These are phyloP conservation scores for Aspergillus sojae DNA, from an alignment of 2,329 filamentous ascomycete genomes.

Conservation along the genomic window DNA sequence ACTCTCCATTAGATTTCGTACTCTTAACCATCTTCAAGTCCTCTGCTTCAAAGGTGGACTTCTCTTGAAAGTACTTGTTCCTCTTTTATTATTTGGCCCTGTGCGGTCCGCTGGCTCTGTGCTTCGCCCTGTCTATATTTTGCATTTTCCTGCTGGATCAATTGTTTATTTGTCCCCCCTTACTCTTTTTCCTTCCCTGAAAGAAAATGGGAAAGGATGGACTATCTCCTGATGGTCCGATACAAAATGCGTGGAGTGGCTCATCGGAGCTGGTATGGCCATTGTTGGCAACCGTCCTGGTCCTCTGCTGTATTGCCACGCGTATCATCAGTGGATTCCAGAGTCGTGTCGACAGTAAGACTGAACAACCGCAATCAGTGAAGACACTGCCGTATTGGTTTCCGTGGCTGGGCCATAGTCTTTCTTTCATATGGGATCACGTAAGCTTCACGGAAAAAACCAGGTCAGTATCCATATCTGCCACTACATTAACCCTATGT, in stretches of 20 bases:
- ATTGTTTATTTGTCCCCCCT: not conserved
- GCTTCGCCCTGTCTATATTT: not conserved
- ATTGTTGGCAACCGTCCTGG: constrained; percentile 30
- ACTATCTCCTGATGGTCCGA: constrained; percentile 19
- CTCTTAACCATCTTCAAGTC: not conserved
- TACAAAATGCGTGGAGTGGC: constrained; percentile 25
- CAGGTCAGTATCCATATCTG: constrained; percentile 32
- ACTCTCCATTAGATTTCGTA: not conserved
- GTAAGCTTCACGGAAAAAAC: constrained; percentile 48
- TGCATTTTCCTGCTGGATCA: not conserved
- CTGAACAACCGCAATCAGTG: constrained; percentile 40
- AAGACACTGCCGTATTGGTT: constrained; percentile 62
- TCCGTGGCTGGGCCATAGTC: constrained; percentile 58
- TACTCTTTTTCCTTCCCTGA: not conserved
- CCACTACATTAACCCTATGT: not conserved
- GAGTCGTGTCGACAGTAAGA: constrained; percentile 26
- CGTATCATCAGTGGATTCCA: constrained; percentile 42
- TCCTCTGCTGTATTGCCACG: constrained; percentile 40
- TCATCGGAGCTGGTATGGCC: constrained; percentile 27
- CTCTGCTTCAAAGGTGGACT: not conserved
- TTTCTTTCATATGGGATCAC: constrained; percentile 51
- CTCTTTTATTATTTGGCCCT: not conserved
- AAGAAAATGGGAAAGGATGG: constrained; percentile 18
- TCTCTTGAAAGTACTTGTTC: not conserved
- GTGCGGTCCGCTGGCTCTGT: not conserved